phyloP scores from a whole-genome alignment of 805 yeast species.

The Hanseniaspora guilliermondii region DNA sequence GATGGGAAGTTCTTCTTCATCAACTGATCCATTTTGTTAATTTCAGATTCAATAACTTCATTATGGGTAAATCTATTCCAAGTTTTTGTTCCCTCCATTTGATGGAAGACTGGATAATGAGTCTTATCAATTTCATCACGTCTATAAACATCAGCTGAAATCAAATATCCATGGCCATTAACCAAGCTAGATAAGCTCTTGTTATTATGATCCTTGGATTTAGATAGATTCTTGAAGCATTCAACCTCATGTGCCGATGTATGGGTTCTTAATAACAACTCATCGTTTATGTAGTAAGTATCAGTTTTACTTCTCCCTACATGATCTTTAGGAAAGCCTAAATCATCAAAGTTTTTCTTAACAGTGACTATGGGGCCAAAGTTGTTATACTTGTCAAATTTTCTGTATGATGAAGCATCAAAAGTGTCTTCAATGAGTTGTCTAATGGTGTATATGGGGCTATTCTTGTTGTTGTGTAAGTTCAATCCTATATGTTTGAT shows the following conservation, averaged over 20 bases:
- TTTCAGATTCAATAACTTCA: conserved; percentile 21
- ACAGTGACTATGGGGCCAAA: conserved; percentile 75
- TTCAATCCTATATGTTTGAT: conserved; percentile 55
- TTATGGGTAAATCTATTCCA: conserved; percentile 45
- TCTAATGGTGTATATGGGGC: conserved; percentile 82
- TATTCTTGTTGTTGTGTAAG: conserved; percentile 59
- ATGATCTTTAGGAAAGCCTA: conserved; percentile 84
- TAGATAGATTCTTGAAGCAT: conserved; percentile 48
- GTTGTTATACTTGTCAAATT: conserved; percentile 50
- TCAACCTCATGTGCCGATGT: conserved; percentile 94
- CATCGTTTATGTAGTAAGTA: conserved; percentile 76
- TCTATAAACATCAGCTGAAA: conserved; percentile 91
- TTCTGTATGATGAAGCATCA: conserved; percentile 46
- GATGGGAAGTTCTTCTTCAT: conserved; percentile 35
- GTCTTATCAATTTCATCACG: conserved; percentile 91
- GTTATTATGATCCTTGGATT: neutral
- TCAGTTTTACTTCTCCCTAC: conserved; percentile 89
- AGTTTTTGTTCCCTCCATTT: conserved; percentile 88
- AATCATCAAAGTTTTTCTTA: conserved; percentile 75
- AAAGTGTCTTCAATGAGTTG: conserved; percentile 60
- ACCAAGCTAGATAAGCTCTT: neutral
- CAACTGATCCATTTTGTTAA: conserved; percentile 47
- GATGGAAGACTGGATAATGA: conserved; percentile 95
- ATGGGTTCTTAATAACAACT: conserved; percentile 71
- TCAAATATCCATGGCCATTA: conserved; percentile 66